Evolutionary conservation across 768 basidiomycete species (phyloP).

Genomic region (Phanerodontia chrysosporium): DNA sequence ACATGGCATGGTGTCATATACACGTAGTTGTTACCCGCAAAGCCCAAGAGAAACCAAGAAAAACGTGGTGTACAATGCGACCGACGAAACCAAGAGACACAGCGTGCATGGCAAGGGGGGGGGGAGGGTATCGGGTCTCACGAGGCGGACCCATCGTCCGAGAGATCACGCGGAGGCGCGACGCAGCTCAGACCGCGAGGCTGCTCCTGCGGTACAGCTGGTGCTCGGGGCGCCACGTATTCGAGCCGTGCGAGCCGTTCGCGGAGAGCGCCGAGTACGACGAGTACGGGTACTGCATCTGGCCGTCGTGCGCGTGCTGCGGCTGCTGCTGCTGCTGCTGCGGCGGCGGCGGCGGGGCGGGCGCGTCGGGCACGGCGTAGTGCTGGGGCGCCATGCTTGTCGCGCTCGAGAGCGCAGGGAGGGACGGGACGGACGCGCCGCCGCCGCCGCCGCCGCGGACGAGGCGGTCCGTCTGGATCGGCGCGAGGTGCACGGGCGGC

Average conservation of each 20-base stretch:
- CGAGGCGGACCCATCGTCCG: neutral
- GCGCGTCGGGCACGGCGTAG: neutral
- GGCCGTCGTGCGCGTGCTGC: conserved; percentile 1
- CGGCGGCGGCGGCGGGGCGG: neutral
- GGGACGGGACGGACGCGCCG: neutral
- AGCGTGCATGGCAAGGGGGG: too few relatives aligned
- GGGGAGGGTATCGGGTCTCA: neutral
- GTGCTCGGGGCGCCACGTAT: neutral
- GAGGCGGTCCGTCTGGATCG: conserved; percentile 16
- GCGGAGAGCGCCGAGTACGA: neutral
- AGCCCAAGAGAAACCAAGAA: too few relatives aligned
- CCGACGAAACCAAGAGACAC: too few relatives aligned
- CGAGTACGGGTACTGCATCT: neutral
- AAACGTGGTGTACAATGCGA: too few relatives aligned
- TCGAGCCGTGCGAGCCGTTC: neutral
- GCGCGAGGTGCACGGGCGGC: conserved; percentile 15
- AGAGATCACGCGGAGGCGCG: neutral
- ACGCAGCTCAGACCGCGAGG: neutral
- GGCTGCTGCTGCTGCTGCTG: neutral
- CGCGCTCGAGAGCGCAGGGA: neutral
- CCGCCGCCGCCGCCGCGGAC: neutral
- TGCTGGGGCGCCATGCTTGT: neutral
- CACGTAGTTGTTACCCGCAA: too few relatives aligned
- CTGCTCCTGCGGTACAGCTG: neutral
- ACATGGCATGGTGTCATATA: neutral